phyloP scores from a whole-genome alignment of 805 yeast species.

The Hanseniaspora valbyensis region DNA sequence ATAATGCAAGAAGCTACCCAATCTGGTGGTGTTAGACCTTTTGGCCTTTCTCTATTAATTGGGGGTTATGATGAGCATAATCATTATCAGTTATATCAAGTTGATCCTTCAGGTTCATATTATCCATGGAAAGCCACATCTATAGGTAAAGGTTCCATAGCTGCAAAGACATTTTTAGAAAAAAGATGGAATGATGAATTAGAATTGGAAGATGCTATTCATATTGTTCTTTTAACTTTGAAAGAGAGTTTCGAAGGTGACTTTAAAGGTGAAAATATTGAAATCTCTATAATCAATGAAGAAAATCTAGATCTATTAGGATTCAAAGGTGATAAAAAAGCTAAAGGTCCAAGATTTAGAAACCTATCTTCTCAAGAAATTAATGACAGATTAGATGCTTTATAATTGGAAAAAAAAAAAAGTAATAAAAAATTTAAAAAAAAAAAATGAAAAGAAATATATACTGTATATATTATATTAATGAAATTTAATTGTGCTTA shows the following conservation, averaged over 20 bases:
- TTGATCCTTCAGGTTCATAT: conserved; percentile 94
- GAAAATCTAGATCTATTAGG: conserved; percentile 76
- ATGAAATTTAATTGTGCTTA: background rate
- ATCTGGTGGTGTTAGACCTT: conserved; percentile 98
- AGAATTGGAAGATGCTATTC: conserved; percentile 96
- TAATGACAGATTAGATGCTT: conserved; percentile 87
- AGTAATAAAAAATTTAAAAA: background rate
- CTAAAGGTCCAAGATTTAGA: conserved; percentile 82
- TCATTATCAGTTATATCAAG: conserved; percentile 78
- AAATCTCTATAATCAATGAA: conserved; percentile 75
- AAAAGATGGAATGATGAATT: conserved; percentile 97
- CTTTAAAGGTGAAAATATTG: conserved; percentile 91
- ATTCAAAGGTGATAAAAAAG: conserved; percentile 65
- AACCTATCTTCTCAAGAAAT: conserved; percentile 81
- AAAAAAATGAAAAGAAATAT: background rate
- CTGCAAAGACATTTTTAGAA: conserved; percentile 95
- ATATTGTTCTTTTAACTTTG: conserved; percentile 83
- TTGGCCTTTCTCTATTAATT: conserved; percentile 84
- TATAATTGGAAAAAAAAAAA: conserved; percentile 33
- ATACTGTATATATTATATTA: background rate
- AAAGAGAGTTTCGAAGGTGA: conserved; percentile 98
- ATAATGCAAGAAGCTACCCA: conserved; percentile 98
- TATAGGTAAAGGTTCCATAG: conserved; percentile 87
- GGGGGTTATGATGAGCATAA: conserved; percentile 84
- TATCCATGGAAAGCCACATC: conserved; percentile 99